A percentile compares a stretch with the other conserved stretches of the same genome.
Conservation (phyloP, 495 filamentous ascomycete genomes). For the Neurospora pannonica region DNA sequence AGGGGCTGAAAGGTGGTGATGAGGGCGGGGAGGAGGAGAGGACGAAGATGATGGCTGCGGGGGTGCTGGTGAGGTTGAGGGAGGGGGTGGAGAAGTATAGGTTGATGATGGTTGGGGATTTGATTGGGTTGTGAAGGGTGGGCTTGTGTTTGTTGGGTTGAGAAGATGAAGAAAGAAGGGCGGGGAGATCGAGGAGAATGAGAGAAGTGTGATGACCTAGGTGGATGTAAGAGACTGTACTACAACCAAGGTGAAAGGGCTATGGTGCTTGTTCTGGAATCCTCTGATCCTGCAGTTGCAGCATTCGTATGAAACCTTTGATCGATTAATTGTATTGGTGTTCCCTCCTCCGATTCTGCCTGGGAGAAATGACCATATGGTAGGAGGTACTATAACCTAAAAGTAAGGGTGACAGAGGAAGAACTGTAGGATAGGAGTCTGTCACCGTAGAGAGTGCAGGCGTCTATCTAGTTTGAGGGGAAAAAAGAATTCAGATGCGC, state of each 20-base stretch:
- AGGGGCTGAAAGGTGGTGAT: constrained; percentile 31
- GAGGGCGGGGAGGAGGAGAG: constrained; percentile 48
- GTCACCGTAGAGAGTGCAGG: background rate
- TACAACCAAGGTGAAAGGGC: background rate
- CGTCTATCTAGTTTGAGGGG: no score
- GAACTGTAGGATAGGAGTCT: background rate
- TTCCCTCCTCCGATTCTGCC: background rate
- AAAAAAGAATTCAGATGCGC: background rate
- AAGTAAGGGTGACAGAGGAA: background rate
- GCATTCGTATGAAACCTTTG: background rate
- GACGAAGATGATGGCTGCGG: constrained; percentile 66
- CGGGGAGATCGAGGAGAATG: background rate
- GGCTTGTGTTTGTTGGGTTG: background rate
- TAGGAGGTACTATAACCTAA: background rate
- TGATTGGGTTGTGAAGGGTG: constrained; percentile 34
- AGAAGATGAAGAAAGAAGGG: background rate
- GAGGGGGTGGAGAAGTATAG: constrained; percentile 79
- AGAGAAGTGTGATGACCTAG: background rate
- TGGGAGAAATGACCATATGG: background rate
- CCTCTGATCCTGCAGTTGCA: background rate
- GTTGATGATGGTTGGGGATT: constrained; percentile 50
- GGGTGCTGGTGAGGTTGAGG: constrained; percentile 64
- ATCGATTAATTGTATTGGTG: background rate
- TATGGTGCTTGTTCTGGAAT: background rate
- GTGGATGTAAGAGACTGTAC: background rate